These are phyloP conservation scores for Rhododendron ferrugineum DNA, from an alignment of 148 eudicot genomes.

Conservation along the genomic window DNA sequence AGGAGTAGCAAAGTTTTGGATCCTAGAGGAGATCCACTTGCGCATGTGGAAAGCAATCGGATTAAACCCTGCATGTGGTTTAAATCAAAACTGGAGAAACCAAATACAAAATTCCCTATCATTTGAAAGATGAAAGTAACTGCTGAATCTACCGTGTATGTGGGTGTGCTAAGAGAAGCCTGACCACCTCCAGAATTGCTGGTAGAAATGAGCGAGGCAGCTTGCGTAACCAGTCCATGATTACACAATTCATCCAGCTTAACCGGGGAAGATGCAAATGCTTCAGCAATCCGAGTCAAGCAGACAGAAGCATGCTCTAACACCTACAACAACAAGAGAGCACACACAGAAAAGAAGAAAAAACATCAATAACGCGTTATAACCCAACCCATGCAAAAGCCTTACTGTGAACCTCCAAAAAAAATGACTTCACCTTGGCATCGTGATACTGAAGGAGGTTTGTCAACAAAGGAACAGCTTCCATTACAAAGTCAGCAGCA, in stretches of 20 bases:
- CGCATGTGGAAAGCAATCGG: constrained; percentile 90
- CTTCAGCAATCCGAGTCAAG: constrained; percentile 88
- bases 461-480: constrained; percentile 93
- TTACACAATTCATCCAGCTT: constrained; percentile 86
- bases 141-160: constrained; percentile 61
- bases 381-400: neutral
- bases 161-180: constrained; percentile 85
- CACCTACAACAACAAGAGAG: constrained; percentile 44
- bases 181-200: constrained; percentile 93
- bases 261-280: constrained; percentile 74
- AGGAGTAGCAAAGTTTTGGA: constrained; percentile 84
- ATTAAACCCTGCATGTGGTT: constrained; percentile 67
- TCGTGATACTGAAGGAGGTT: constrained; percentile 97
- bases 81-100: constrained; percentile 11
- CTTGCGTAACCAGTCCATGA: constrained; percentile 88
- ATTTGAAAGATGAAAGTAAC: neutral
- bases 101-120: neutral
- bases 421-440: constrained; percentile 62
- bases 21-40: constrained; percentile 90
- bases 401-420: neutral
- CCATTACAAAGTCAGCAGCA: constrained; percentile 99
- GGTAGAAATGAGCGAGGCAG: constrained; percentile 77
- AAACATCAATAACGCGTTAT: neutral
- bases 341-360: neutral
- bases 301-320: constrained; percentile 95